Evolutionary conservation across 1,284 basidiomycete species (phyloP).

Genomic region (Moniliophthora roreri): DNA sequence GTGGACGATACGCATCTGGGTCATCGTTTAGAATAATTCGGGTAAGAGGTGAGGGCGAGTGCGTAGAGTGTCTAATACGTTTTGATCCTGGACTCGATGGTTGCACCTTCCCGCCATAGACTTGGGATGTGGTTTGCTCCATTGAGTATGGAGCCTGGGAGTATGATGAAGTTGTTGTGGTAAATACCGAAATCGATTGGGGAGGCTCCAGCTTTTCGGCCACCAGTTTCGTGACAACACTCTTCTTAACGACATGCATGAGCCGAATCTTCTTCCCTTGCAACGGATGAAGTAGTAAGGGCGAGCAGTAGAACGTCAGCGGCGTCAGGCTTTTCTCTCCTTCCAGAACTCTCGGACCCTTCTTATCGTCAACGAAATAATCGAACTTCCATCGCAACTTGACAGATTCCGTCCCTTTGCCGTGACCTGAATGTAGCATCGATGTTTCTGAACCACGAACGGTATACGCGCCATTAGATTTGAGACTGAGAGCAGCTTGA

Average conservation of each 20-base stretch:
- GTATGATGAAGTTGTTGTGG: background rate
- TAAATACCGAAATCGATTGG: background rate
- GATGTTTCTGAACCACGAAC: conserved; percentile 62
- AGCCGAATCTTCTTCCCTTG: conserved; percentile 68
- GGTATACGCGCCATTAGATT: conserved; percentile 70
- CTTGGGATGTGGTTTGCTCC: no score
- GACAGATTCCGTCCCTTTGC: conserved; percentile 25
- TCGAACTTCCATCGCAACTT: conserved; percentile 74
- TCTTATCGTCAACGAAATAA: conserved; percentile 67
- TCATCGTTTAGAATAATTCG: background rate
- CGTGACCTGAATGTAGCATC: conserved; percentile 21
- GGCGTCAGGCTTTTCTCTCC: conserved; percentile 75
- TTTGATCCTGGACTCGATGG: background rate
- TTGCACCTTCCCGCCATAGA: no score
- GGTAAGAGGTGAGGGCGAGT: background rate
- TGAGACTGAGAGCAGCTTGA: conserved; percentile 66
- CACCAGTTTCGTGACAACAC: conserved; percentile 53
- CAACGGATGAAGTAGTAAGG: conserved; percentile 57
- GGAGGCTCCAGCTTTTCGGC: conserved; percentile 59
- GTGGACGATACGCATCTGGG: conserved; percentile 17
- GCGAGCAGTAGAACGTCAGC: conserved; percentile 71
- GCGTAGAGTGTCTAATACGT: background rate
- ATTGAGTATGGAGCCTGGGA: no score
- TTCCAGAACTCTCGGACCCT: conserved; percentile 41
- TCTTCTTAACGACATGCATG: conserved; percentile 71